Percentiles rank a stretch among this genome's conserved stretches.
These are phyloP conservation scores for Tanacetum coccineum DNA, from an alignment of 129 eudicot species.

Conservation along the genomic window DNA sequence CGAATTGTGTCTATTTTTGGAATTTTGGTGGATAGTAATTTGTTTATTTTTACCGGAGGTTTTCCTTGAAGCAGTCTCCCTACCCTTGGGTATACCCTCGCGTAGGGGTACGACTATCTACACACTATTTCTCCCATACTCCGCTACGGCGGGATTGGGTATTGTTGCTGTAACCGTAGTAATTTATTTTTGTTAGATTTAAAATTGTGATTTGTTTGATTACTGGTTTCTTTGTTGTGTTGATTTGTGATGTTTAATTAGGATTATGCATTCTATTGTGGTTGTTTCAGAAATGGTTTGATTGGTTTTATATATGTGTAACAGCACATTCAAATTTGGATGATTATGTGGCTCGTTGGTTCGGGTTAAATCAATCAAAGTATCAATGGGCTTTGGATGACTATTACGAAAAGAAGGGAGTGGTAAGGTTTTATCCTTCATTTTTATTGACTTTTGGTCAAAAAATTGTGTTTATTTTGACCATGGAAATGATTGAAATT, in stretches of 20 bases:
- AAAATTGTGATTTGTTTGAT: neutral
- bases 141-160: too few relatives aligned
- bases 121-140: too few relatives aligned
- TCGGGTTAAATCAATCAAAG: slow-evolving; percentile 86
- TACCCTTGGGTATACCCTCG: too few relatives aligned
- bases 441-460: neutral
- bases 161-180: too few relatives aligned
- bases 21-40: too few relatives aligned
- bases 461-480: neutral
- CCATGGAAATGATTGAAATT: slow-evolving; percentile 3
- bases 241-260: neutral
- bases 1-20: too few relatives aligned
- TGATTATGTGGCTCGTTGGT: slow-evolving; percentile 77
- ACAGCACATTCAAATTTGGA: slow-evolving; percentile 93
- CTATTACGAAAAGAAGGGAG: slow-evolving; percentile 61
- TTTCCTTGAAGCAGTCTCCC: too few relatives aligned
- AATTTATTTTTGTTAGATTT: neutral
- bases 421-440: slow-evolving; percentile 36
- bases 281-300: neutral
- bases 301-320: slow-evolving; percentile 8
- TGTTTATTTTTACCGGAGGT: too few relatives aligned
- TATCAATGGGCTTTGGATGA: slow-evolving; percentile 98
- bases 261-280: neutral
- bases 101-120: too few relatives aligned
- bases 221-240: neutral